Evolutionary conservation across 2,329 filamentous ascomycete genomes (phyloP).

Genomic region (Fusarium udum): DNA sequence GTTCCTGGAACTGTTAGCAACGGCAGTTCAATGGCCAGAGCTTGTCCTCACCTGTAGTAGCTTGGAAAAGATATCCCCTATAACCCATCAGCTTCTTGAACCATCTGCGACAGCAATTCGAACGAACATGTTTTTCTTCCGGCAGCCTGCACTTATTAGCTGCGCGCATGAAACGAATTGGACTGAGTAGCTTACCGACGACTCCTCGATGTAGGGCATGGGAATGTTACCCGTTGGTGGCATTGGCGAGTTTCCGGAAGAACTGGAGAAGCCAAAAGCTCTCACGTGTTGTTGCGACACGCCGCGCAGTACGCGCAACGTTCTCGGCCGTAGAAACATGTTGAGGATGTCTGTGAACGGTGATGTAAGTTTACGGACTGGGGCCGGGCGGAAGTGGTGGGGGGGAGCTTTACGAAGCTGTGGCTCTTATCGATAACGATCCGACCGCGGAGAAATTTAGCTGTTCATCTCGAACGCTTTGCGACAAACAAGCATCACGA

Average conservation of each 20-base stretch:
- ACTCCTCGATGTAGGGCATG: constrained; percentile 66
- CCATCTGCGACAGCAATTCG: too few relatives aligned
- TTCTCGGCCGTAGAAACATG: constrained; percentile 47
- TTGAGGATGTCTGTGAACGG: constrained; percentile 1
- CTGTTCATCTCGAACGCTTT: background rate
- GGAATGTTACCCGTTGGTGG: constrained; percentile 57
- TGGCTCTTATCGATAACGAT: constrained; percentile 31
- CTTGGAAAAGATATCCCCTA: constrained; percentile 85
- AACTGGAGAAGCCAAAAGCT: constrained; percentile 55
- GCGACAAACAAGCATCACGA: background rate
- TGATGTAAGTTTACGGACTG: constrained; percentile 12
- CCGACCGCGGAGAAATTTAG: constrained; percentile 10
- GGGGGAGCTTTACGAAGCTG: constrained; percentile 36
- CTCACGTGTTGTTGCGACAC: constrained; percentile 50
- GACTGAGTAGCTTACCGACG: constrained; percentile 47
- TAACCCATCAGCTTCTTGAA: constrained; percentile 28
- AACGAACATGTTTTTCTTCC: constrained; percentile 80
- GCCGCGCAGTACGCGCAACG: constrained; percentile 47
- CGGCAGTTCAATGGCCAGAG: background rate
- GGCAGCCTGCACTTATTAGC: constrained; percentile 66
- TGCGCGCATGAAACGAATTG: background rate
- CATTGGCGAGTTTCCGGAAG: constrained; percentile 36
- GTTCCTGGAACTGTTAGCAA: constrained; percentile 67
- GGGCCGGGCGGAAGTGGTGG: constrained; percentile 37
- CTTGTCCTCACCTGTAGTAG: constrained; percentile 70